A percentile compares a stretch with the other conserved stretches of the same genome.
phyloP scores from a whole-genome alignment of 2,329 filamentous ascomycete genomes.

The Pseudopithomyces chartarum region DNA sequence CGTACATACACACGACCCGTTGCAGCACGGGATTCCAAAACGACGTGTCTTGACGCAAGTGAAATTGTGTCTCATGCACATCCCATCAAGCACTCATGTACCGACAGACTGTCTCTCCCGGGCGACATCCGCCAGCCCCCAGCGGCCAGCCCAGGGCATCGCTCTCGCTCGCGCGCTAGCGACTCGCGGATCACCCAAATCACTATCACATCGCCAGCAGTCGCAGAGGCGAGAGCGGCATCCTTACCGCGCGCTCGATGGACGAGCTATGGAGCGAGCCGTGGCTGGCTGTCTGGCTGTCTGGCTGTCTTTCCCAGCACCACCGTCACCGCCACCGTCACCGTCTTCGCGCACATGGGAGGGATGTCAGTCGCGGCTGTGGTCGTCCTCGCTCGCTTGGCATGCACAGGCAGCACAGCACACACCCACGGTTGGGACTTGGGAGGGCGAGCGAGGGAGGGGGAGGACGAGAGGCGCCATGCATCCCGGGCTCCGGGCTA shows the following conservation, averaged over 20 bases:
- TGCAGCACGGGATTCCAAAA: conserved; percentile 4
- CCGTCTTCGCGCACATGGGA: background rate
- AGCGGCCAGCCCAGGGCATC: background rate
- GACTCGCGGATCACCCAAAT: background rate
- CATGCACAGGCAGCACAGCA: conserved; percentile 1
- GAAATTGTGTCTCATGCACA: conserved; percentile 2
- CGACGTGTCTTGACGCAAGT: background rate
- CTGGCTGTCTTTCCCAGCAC: too few species aligned
- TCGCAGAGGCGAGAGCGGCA: background rate
- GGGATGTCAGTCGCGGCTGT: background rate
- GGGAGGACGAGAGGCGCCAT: background rate
- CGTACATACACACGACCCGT: conserved; percentile 12
- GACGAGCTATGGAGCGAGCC: too few species aligned
- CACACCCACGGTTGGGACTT: conserved; percentile 19
- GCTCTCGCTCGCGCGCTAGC: background rate
- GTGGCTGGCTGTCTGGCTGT: too few species aligned
- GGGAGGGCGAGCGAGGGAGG: background rate
- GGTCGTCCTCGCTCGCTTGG: conserved; percentile 28
- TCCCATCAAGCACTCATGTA: background rate
- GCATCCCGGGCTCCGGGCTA: conserved; percentile 13
- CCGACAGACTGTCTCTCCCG: conserved; percentile 14
- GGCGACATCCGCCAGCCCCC: conserved; percentile 3
- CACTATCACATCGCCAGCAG: too few species aligned
- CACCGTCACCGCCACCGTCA: too few species aligned
- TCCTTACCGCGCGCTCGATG: background rate